Percentiles rank a stretch among this genome's conserved stretches.
phyloP scores from a whole-genome alignment of 139 green algal species.

The Limnomonas spitsbergensis region DNA sequence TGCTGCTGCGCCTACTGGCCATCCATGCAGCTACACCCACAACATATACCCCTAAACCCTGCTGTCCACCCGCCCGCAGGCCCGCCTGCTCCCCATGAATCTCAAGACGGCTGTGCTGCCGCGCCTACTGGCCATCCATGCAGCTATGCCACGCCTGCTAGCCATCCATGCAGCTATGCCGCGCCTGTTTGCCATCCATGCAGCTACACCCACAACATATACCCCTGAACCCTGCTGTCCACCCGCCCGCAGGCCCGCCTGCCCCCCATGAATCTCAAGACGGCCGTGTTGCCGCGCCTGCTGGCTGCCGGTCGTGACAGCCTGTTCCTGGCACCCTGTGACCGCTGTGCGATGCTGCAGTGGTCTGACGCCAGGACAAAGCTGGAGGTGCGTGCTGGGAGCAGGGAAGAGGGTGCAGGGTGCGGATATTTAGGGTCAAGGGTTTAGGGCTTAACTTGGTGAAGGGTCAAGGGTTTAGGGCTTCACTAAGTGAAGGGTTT shows the following conservation, averaged over 20 bases:
- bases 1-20: neutral
- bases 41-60: no score
- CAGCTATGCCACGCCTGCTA: neutral
- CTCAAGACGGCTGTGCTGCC: slow-evolving; percentile 6
- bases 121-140: neutral
- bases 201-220: no score
- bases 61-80: neutral
- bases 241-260: slow-evolving; percentile 18
- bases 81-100: slow-evolving; percentile 27
- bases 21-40: no score
- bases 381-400: slow-evolving; percentile 2
- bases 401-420: neutral
- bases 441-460: neutral
- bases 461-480: neutral
- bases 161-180: neutral
- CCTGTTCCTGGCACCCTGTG: slow-evolving; percentile 11
- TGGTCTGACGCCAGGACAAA: slow-evolving; percentile 8
- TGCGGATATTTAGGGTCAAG: neutral
- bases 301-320: slow-evolving; percentile 10
- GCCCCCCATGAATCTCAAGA: slow-evolving; percentile 22
- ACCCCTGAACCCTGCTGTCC: neutral
- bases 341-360: slow-evolving; percentile 16
- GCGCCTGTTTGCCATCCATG: neutral
- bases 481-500: neutral
- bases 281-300: slow-evolving; percentile 4